Evolutionary conservation across 768 basidiomycete species (phyloP).

Genomic region (Dendrothele bispora): DNA sequence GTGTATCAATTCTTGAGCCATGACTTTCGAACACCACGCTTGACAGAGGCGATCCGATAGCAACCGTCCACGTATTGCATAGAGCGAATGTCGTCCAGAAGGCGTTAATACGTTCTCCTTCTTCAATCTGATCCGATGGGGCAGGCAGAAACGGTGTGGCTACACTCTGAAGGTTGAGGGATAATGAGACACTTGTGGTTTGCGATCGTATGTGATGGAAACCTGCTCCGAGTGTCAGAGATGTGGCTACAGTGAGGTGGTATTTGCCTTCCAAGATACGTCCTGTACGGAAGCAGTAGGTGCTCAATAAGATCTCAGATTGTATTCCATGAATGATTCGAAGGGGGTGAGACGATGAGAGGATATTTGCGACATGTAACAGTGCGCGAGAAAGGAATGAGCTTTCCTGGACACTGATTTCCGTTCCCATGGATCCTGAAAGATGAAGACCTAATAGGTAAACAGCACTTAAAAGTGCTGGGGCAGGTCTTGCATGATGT

Average conservation of each 20-base stretch:
- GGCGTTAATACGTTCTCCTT: constrained; percentile 39
- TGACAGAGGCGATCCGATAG: too few species aligned
- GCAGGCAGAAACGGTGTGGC: constrained; percentile 30
- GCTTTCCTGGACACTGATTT: constrained; percentile 40
- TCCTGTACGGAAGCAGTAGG: constrained; percentile 41
- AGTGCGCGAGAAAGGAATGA: constrained; percentile 50
- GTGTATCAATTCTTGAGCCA: constrained; percentile 9
- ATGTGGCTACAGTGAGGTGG: constrained; percentile 33
- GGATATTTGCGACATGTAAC: constrained; percentile 23
- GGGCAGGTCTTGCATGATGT: constrained; percentile 44
- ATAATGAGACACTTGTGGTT: constrained; percentile 38
- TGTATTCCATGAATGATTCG: constrained; percentile 32
- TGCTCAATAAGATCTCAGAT: constrained; percentile 38
- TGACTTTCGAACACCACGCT: constrained; percentile 2
- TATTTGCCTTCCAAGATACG: constrained; percentile 43
- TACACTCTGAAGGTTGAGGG: constrained; percentile 35
- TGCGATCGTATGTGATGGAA: constrained; percentile 36
- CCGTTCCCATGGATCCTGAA: constrained; percentile 29
- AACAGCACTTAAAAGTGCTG: constrained; percentile 46
- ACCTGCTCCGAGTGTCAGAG: constrained; percentile 20
- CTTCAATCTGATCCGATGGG: constrained; percentile 25
- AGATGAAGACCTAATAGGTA: constrained; percentile 56
- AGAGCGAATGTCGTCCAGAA: constrained; percentile 41
- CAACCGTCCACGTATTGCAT: constrained; percentile 29
- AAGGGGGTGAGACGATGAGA: constrained; percentile 19